Evolutionary conservation across 116 monocot genomes (phyloP).

Genomic region (Thalassia testudinum): DNA sequence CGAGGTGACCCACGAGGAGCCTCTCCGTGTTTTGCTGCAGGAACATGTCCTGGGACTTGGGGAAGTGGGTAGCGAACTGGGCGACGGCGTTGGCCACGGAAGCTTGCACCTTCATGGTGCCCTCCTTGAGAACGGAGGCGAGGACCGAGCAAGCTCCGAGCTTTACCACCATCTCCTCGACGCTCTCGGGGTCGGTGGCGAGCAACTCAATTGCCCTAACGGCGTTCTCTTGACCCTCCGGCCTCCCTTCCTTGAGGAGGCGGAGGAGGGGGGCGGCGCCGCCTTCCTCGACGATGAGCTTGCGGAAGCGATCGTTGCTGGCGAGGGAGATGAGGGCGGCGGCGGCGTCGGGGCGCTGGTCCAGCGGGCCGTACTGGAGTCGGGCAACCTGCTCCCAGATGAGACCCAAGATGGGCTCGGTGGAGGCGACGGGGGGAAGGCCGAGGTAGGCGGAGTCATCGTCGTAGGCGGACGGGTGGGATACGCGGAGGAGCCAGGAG

Average conservation of each 20-base stretch:
- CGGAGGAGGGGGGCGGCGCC: slow-evolving; percentile 24
- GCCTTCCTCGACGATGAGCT: slow-evolving; percentile 66
- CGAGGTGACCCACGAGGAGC: slow-evolving; percentile 75
- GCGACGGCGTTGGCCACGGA: slow-evolving; percentile 70
- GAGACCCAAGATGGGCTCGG: slow-evolving; percentile 79
- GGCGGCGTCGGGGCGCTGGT: slow-evolving; percentile 59
- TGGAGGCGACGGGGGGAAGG: slow-evolving; percentile 84
- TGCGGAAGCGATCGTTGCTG: slow-evolving; percentile 74
- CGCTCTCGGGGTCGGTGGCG: slow-evolving; percentile 54
- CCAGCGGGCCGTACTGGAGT: slow-evolving; percentile 51
- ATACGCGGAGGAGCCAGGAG: slow-evolving; percentile 93
- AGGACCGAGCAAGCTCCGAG: slow-evolving; percentile 62
- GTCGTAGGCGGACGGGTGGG: slow-evolving; percentile 19
- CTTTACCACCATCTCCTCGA: slow-evolving; percentile 78
- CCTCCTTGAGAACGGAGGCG: slow-evolving; percentile 72
- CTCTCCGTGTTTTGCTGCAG: slow-evolving; percentile 71
- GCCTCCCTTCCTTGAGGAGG: slow-evolving; percentile 57
- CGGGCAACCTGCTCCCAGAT: slow-evolving; percentile 97
- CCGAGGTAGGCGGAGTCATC: slow-evolving; percentile 54
- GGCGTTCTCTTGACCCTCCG: slow-evolving; percentile 76
- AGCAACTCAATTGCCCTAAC: slow-evolving; percentile 62
- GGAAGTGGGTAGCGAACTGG: slow-evolving; percentile 54
- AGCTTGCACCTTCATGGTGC: slow-evolving; percentile 73
- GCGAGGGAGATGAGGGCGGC: slow-evolving; percentile 69
- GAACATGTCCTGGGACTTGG: slow-evolving; percentile 83